phyloP scores from a whole-genome alignment of 352 stramenopile species.

The Phytopythium delawarense region DNA sequence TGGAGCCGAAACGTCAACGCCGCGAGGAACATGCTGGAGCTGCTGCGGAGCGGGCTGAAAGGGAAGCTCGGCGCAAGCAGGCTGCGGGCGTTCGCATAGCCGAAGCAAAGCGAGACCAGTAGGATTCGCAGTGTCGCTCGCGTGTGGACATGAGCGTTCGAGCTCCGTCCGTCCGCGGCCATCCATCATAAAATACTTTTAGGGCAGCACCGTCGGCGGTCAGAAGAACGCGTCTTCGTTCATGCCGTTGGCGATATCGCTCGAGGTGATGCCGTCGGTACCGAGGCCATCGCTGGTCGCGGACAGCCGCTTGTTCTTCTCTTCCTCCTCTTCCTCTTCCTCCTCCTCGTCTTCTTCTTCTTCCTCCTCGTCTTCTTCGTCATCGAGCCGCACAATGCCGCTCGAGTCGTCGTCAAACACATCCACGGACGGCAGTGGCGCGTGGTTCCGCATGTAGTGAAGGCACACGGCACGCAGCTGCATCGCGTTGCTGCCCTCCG shows the following conservation, averaged over 20 bases:
- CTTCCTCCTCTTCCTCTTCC: not conserved
- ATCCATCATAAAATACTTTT: too few species aligned
- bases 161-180: too few species aligned
- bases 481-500: conserved; percentile 88
- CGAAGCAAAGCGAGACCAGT: too few species aligned
- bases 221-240: conserved; percentile 1
- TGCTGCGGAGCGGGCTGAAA: too few species aligned
- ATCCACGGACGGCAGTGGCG: conserved; percentile 7
- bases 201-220: not conserved
- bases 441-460: conserved; percentile 90
- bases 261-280: not conserved
- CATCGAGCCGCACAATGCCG: not conserved
- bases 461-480: conserved; percentile 91
- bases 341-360: conserved; percentile 10
- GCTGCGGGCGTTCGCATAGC: too few species aligned
- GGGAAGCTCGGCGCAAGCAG: too few species aligned
- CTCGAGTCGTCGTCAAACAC: conserved; percentile 11
- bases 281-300: not conserved
- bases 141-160: too few species aligned
- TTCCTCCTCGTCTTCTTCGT: conserved; percentile 7
- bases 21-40: too few species aligned
- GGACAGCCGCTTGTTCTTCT: conserved; percentile 6
- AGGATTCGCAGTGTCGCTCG: too few species aligned
- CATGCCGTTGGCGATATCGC: not conserved
- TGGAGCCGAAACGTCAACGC: too few species aligned